Percentiles rank a stretch among this genome's conserved stretches.
Conservation (phyloP, 176 grass and related monocot species). For the Musa acuminata region DNA sequence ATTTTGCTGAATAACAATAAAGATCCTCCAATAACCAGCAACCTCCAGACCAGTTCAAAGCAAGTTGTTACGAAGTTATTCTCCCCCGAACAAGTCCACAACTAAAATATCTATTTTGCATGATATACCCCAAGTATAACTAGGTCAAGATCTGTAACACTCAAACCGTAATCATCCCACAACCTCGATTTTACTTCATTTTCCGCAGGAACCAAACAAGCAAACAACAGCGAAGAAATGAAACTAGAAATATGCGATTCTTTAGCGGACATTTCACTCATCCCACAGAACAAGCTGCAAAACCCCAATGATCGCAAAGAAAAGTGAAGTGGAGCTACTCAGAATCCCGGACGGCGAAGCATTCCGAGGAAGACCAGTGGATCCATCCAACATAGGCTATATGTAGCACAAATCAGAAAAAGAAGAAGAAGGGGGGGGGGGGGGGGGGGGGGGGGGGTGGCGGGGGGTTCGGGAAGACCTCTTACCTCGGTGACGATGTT, state of each 20-base stretch:
- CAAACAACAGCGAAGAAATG: background rate
- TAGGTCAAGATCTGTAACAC: background rate
- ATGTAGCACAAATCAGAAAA: slow-evolving; percentile 8
- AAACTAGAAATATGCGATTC: background rate
- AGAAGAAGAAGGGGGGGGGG: slow-evolving; percentile 14
- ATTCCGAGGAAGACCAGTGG: background rate
- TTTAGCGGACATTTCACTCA: background rate
- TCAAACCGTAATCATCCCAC: background rate
- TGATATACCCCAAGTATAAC: background rate
- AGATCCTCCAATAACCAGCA: background rate
- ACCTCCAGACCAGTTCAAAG: background rate
- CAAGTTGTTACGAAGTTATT: background rate
- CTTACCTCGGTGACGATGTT: slow-evolving; percentile 87
- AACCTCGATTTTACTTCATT: background rate
- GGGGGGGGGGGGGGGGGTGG: no score
- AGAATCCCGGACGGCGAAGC: background rate
- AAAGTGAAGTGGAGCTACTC: background rate
- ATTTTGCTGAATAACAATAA: no score
- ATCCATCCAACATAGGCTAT: background rate
- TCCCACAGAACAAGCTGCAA: background rate
- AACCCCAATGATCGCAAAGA: background rate
- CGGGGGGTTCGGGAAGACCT: slow-evolving; percentile 14
- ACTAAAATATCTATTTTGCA: background rate
- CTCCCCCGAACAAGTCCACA: background rate
- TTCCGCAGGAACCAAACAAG: no score